Evolutionary conservation across 306 rosid species (phyloP).

Genomic region (Prosopis cineraria): DNA sequence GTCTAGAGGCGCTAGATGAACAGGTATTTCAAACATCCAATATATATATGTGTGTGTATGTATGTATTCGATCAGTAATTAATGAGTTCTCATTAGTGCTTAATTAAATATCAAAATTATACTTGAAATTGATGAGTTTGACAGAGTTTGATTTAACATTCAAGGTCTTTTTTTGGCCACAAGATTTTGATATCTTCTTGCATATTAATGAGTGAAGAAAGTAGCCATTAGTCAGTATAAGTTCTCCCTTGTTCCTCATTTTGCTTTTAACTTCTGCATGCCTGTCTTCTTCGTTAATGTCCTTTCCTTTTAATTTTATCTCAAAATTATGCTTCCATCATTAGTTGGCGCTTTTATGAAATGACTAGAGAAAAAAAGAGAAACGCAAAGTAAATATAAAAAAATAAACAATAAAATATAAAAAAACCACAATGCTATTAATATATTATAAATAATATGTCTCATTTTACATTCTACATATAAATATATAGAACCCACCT

Average conservation of each 20-base stretch:
- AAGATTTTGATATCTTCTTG: neutral
- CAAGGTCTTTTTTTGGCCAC: too few relatives aligned
- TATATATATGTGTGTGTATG: too few relatives aligned
- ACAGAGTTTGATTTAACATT: neutral
- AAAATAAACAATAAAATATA: neutral
- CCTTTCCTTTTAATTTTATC: neutral
- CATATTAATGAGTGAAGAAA: neutral
- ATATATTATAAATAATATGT: neutral
- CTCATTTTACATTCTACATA: neutral
- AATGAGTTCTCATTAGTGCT: neutral
- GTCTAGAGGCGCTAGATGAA: neutral
- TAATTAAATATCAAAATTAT: neutral
- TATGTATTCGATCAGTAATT: neutral
- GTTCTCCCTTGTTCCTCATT: neutral
- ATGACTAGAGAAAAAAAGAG: neutral
- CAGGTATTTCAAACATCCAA: neutral
- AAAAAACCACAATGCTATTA: neutral
- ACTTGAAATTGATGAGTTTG: neutral
- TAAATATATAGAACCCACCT: neutral
- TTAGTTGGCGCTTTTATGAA: conserved; percentile 5
- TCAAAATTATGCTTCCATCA: neutral
- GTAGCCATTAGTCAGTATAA: neutral
- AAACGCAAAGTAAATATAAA: neutral
- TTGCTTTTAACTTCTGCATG: neutral
- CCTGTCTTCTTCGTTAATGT: neutral